Conservation (phyloP, 805 yeast genomes). For the Ogataea populi-albae region DNA sequence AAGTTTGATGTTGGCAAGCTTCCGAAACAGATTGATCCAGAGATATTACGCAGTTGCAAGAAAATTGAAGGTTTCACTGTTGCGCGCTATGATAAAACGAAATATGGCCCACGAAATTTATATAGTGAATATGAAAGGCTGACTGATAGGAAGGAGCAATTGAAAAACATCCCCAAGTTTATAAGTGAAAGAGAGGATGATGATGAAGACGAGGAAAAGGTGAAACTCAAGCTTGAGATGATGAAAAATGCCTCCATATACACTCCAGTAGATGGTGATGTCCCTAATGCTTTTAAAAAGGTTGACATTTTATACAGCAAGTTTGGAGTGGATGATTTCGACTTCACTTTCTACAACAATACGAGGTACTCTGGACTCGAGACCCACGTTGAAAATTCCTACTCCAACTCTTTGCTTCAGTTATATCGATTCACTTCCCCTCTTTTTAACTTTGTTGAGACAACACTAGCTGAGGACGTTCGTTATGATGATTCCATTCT, state of each 20-base stretch:
- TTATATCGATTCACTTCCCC: constrained; percentile 74
- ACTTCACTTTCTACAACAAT: constrained; percentile 77
- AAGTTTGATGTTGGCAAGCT: constrained; percentile 60
- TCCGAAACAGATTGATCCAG: constrained; percentile 52
- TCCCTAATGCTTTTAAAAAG: constrained; percentile 74
- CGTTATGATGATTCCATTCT: constrained; percentile 50
- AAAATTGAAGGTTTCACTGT: constrained; percentile 34
- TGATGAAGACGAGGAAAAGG: constrained; percentile 26
- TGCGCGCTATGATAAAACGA: constrained; percentile 55
- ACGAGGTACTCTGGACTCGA: constrained; percentile 83
- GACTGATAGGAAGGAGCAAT: constrained; percentile 27
- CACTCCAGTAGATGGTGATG: constrained; percentile 35
- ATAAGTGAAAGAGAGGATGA: constrained; percentile 52
- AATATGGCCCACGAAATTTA: constrained; percentile 56
- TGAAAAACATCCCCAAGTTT: constrained; percentile 45
- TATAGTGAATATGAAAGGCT: constrained; percentile 41
- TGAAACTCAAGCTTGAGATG: constrained; percentile 16
- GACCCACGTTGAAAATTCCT: constrained; percentile 75
- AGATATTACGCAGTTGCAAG: constrained; percentile 39
- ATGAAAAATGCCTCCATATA: constrained; percentile 30
- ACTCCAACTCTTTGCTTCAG: constrained; percentile 76
- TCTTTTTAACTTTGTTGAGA: constrained; percentile 61
- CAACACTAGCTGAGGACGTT: constrained; percentile 52
- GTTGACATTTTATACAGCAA: constrained; percentile 78
- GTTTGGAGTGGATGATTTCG: constrained; percentile 93